Evolutionary conservation across 139 green algal genomes (phyloP).

Genomic region (Trebouxia sp.): DNA sequence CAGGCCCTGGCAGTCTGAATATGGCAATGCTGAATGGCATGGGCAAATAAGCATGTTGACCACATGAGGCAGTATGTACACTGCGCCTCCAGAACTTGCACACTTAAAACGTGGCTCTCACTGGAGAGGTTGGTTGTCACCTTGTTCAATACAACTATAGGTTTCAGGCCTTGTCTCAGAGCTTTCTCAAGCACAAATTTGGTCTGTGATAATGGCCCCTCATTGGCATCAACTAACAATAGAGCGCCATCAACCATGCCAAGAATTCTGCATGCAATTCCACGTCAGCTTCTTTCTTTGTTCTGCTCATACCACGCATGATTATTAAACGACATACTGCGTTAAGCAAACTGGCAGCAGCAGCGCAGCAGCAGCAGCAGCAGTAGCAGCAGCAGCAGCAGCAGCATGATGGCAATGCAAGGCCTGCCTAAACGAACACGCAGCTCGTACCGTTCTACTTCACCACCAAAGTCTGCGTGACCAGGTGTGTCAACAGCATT

Average conservation of each 20-base stretch:
- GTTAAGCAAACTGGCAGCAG: no score
- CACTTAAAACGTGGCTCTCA: neutral
- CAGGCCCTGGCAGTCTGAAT: no score
- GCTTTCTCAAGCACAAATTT: constrained; percentile 93
- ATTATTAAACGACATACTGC: no score
- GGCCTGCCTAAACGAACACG: neutral
- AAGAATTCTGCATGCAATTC: constrained; percentile 60
- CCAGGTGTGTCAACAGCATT: constrained; percentile 93
- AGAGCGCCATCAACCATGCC: constrained; percentile 89
- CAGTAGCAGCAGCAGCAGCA: no score
- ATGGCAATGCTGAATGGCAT: no score
- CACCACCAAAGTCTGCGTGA: constrained; percentile 92
- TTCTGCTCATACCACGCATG: no score
- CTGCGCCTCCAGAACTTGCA: no score
- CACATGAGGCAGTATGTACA: no score
- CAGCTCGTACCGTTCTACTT: constrained; percentile 79
- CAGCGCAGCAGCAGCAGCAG: no score
- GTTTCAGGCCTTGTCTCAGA: constrained; percentile 62
- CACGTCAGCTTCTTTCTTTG: neutral
- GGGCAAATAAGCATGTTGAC: no score
- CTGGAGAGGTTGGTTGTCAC: constrained; percentile 41
- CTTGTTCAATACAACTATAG: constrained; percentile 91
- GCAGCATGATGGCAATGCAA: no score
- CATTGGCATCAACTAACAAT: constrained; percentile 86
- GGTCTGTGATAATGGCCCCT: constrained; percentile 85